Evolutionary conservation across 805 yeast genomes (phyloP).

Genomic region (Cyberlindnera americana): DNA sequence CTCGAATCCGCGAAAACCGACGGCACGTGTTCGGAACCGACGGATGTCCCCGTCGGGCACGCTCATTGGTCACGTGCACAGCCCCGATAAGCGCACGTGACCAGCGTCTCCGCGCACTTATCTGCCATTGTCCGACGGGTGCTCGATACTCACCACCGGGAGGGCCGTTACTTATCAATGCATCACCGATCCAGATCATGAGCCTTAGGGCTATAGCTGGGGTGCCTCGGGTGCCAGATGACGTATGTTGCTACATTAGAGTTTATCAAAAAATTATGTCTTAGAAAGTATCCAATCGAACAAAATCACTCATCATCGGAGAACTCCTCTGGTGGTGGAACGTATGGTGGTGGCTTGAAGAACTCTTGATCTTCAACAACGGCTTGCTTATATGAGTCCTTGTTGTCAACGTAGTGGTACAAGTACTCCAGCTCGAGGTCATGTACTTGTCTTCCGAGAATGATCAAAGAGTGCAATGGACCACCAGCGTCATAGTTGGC

Average conservation of each 20-base stretch:
- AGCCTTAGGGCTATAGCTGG: no score
- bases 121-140: no score
- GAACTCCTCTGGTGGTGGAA: conserved; percentile 43
- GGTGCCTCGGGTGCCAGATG: no score
- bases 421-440: conserved; percentile 87
- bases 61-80: neutral
- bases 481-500: conserved; percentile 87
- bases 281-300: no score
- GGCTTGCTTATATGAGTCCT: conserved; percentile 41
- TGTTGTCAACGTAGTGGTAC: conserved; percentile 68
- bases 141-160: no score
- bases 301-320: conserved; percentile 18
- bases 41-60: neutral
- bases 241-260: neutral
- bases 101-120: no score
- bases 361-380: conserved; percentile 58
- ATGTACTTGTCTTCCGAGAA: conserved; percentile 91
- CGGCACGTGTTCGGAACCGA: neutral
- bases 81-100: conserved; percentile 1
- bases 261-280: no score
- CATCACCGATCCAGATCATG: no score
- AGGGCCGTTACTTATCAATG: no score
- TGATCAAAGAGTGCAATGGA: conserved; percentile 87
- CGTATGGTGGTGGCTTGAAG: conserved; percentile 71
- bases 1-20: neutral